Evolutionary conservation across 805 yeast genomes (phyloP).

Genomic region (Zygotorulaspora sp.): DNA sequence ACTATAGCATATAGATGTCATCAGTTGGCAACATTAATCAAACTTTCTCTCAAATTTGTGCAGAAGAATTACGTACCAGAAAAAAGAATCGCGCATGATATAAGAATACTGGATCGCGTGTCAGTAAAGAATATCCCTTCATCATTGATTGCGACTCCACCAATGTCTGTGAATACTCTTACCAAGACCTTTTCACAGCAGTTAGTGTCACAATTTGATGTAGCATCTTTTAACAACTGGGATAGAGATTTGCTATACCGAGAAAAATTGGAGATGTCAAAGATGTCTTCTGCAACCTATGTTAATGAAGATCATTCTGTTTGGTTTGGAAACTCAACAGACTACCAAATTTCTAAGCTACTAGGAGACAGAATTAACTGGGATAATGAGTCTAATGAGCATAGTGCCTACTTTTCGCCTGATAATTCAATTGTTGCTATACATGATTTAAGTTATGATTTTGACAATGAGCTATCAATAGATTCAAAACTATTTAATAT

Average conservation of each 20-base stretch:
- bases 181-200: slow-evolving; percentile 17
- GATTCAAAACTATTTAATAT: slow-evolving; percentile 40
- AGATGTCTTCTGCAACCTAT: slow-evolving; percentile 75
- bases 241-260: slow-evolving; percentile 62
- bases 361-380: slow-evolving; percentile 9
- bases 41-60: slow-evolving; percentile 40
- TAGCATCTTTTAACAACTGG: slow-evolving; percentile 52
- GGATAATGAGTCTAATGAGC: slow-evolving; percentile 10
- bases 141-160: slow-evolving; percentile 27
- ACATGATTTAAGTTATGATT: slow-evolving; percentile 27
- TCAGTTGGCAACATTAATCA: slow-evolving; percentile 37
- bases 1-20: slow-evolving; percentile 21
- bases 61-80: slow-evolving; percentile 11
- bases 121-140: slow-evolving; percentile 19
- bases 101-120: slow-evolving; percentile 15
- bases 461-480: slow-evolving; percentile 16
- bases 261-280: slow-evolving; percentile 78
- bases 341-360: slow-evolving; percentile 44
- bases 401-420: slow-evolving; percentile 48
- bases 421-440: slow-evolving; percentile 47
- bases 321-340: slow-evolving; percentile 83
- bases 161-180: slow-evolving; percentile 14
- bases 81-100: slow-evolving; percentile 1
- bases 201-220: slow-evolving; percentile 37
- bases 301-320: slow-evolving; percentile 43